Base-by-base conservation (phyloP, 2,329 filamentous ascomycete species). In the Ophiobolus disseminans region DNA sequence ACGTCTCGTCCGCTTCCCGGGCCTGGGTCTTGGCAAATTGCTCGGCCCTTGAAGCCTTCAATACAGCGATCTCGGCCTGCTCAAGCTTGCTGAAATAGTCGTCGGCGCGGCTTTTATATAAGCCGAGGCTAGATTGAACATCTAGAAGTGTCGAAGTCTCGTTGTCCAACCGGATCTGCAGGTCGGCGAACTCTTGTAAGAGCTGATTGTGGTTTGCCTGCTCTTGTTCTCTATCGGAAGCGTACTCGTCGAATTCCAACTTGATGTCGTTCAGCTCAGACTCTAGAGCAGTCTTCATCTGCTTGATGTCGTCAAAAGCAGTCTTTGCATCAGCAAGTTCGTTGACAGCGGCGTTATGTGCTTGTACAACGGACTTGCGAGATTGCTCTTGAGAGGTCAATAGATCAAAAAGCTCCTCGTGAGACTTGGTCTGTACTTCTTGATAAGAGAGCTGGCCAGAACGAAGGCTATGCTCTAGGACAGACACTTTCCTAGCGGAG, bases 11-110 rank as follows among this genome's bases (percentile, higher is more conserved):
- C 0, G 91, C 89, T 75, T 99, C 93, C 65, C 86, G 87, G 8
- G 90, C 89, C 69, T 97, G 93, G 0, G 89, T 82, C 73, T 90
- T 95, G 47, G 93, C 93, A 70, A 97, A 97, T 63, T 96, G 91
- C 74, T 97, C 93, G 0, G 94, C 93, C 19, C 93, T 85, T 51
- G 84, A 88, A 13, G 93, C 93, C 73, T 97, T 97, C 56, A 99
- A 83, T 14, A 97, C 92, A 0, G 92, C 87, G 58, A 97, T 95
- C 73, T 99, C 93, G 13, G 94, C 94, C 69, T 97, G 93, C 73
- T 99, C 93, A 16, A 99, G 84, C 75, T 96, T 97, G 78, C 86
- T 89, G 75, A 97, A 99, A 74, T 99, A 97, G 70, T 97, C 93
- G 67, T 97, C 91, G 3, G 93, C 89, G 34, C 93, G 86, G 55